Conservation (phyloP, 371 early-diverging fungal species). For the Mortierella sp. region DNA sequence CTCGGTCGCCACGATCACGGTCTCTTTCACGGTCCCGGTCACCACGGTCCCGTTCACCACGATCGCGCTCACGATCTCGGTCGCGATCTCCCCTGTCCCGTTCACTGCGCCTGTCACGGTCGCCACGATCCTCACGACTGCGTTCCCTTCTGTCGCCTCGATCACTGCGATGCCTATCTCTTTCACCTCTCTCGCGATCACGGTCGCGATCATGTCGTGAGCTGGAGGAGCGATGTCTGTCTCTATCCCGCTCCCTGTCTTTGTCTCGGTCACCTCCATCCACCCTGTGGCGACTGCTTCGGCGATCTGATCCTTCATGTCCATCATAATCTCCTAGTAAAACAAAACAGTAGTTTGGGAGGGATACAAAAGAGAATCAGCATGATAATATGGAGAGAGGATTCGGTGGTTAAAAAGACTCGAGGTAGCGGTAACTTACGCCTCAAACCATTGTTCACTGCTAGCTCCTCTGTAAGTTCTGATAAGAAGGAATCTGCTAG, state of each 20-base stretch:
- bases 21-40: constrained; percentile 38
- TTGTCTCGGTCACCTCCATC: constrained; percentile 43
- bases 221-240: constrained; percentile 50
- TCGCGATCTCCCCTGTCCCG: constrained; percentile 54
- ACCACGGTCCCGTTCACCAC: constrained; percentile 56
- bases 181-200: constrained; percentile 50
- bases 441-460: constrained; percentile 21
- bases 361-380: not conserved
- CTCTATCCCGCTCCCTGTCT: constrained; percentile 47
- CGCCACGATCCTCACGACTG: constrained; percentile 38
- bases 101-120: constrained; percentile 25
- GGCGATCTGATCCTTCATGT: constrained; percentile 48
- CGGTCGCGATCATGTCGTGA: constrained; percentile 53
- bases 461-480: constrained; percentile 39
- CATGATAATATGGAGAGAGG: too few relatives aligned
- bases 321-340: constrained; percentile 49
- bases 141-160: constrained; percentile 45
- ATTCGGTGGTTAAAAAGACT: too few relatives aligned
- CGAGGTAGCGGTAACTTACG: too few relatives aligned
- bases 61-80: constrained; percentile 38
- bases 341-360: not conserved
- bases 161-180: constrained; percentile 58
- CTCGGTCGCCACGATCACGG: constrained; percentile 24
- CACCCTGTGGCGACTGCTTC: constrained; percentile 54
- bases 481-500: constrained; percentile 50